Evolutionary conservation across 1,284 basidiomycete species (phyloP), one percentile per base, ranked within the genome.

Genomic region (Coriolopsis trogii): DNA sequence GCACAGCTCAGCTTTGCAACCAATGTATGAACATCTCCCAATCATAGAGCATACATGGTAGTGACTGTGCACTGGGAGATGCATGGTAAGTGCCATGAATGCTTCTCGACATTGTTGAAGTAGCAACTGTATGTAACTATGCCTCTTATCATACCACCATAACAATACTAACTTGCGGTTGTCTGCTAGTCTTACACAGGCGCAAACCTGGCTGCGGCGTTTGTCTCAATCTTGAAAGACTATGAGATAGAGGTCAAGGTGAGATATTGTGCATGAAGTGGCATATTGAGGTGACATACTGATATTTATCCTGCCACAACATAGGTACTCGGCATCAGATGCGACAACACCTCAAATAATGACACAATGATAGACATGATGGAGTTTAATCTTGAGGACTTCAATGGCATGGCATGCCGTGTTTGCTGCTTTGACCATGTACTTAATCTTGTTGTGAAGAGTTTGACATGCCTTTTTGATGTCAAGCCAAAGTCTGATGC

Each of bases 201-300:
- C 0, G 23, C 45, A 3, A 63, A 64, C 13, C 51, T 73, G 6
- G 68, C 66, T 0, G 44, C 7, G 0, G 64, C 48, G 13, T 67
- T 72, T 38, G 50, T 48, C 7, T 30, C 54, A 7, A 52, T 69
- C 8, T 55, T 73, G 8, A 36, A 65, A 3, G 63, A 69, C 0
- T 73, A 65, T 53, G 60, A 61, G 2, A 65, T 74, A n/a, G 39
- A 30, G 16, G 45, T 66, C 15, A 74, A 72, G 65, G 70, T 70
- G 8, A 61, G 64, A 49, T 20, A 36, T 13, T 12, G 10, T n/a
- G n/a, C n/a, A n/a, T n/a, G n/a, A n/a, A n/a, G n/a, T n/a, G n/a
- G n/a, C n/a, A n/a, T n/a, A n/a, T n/a, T n/a, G n/a, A n/a, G n/a
- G n/a, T n/a, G n/a, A n/a, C n/a, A n/a, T n/a, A n/a, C n/a, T n/a